These are phyloP conservation scores for Backusella psychrophila DNA, from an alignment of 192 early-diverging fungal species.

Conservation along the genomic window DNA sequence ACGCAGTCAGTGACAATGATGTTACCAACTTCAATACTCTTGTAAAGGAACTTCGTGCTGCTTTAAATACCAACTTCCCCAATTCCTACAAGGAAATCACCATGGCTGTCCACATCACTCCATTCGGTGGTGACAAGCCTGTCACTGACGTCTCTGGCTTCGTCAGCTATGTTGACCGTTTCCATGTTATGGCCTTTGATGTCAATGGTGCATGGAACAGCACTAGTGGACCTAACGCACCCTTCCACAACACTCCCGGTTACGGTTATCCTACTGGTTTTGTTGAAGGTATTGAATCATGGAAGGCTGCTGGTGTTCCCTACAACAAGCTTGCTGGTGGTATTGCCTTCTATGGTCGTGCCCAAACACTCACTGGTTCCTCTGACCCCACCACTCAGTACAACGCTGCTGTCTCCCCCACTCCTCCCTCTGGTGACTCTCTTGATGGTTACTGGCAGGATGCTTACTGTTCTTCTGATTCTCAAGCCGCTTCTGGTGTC, in stretches of 20 bases:
- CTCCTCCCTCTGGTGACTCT: constrained; percentile 44
- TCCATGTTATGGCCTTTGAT: constrained; percentile 71
- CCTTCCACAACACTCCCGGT: constrained; percentile 31
- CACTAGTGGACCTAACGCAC: constrained; percentile 51
- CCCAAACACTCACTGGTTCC: constrained; percentile 32
- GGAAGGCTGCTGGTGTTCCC: constrained; percentile 59
- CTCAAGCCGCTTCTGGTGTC: constrained; percentile 48
- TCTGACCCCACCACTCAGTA: constrained; percentile 8
- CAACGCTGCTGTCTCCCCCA: constrained; percentile 9
- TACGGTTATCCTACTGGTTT: constrained; percentile 38
- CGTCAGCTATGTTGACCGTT: constrained; percentile 54
- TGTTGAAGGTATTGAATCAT: constrained; percentile 46
- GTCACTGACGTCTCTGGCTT: constrained; percentile 60
- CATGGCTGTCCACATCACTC: constrained; percentile 60
- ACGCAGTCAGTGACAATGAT: constrained; percentile 43
- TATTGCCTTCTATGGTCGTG: constrained; percentile 60
- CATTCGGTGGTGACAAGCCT: constrained; percentile 49
- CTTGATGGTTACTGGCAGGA: constrained; percentile 56
- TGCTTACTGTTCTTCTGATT: constrained; percentile 43
- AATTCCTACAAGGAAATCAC: constrained; percentile 52
- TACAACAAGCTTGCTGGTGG: constrained; percentile 60
- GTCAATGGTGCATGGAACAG: constrained; percentile 59
- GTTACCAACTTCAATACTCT: constrained; percentile 58
- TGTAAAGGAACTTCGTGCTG: constrained; percentile 53
- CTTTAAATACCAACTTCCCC: constrained; percentile 41